phyloP scores from a whole-genome alignment of 768 basidiomycete species.

The Pulveroboletus frians region DNA sequence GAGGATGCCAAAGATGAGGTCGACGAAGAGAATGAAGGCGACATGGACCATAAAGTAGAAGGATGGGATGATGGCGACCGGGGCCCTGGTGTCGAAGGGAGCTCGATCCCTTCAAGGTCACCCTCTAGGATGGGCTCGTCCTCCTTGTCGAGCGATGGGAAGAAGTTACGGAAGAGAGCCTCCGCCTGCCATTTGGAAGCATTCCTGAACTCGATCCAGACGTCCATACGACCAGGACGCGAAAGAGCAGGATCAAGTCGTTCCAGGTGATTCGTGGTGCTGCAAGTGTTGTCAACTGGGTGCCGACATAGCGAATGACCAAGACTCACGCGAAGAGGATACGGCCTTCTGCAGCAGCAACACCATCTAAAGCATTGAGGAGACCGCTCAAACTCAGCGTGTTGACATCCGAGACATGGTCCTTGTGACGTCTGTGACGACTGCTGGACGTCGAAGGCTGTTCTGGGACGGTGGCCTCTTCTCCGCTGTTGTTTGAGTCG shows the following conservation, averaged over 20 bases:
- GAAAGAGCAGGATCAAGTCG: constrained; percentile 85
- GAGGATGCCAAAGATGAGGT: constrained; percentile 35
- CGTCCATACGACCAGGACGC: constrained; percentile 90
- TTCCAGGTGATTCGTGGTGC: constrained; percentile 89
- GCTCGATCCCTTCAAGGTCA: constrained; percentile 44
- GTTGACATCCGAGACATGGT: constrained; percentile 70
- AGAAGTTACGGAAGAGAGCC: constrained; percentile 84
- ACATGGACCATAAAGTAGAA: constrained; percentile 42
- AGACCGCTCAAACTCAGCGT: constrained; percentile 77
- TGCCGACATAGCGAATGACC: neutral
- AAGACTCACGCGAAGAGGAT: constrained; percentile 79
- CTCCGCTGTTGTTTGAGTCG: constrained; percentile 32
- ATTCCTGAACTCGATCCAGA: constrained; percentile 88
- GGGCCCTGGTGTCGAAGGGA: constrained; percentile 36
- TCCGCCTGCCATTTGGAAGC: constrained; percentile 84
- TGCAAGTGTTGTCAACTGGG: constrained; percentile 24
- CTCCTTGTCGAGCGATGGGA: constrained; percentile 67
- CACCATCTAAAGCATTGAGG: constrained; percentile 81
- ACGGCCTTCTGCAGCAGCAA: constrained; percentile 82
- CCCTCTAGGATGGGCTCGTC: constrained; percentile 31
- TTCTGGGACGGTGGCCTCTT: constrained; percentile 28
- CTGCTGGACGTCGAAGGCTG: constrained; percentile 33
- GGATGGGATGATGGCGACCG: constrained; percentile 42
- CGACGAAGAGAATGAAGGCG: constrained; percentile 42
- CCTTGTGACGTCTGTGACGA: constrained; percentile 43